These are phyloP conservation scores for Prunus kanzakura DNA, from an alignment of 306 rosid species.

Conservation along the genomic window DNA sequence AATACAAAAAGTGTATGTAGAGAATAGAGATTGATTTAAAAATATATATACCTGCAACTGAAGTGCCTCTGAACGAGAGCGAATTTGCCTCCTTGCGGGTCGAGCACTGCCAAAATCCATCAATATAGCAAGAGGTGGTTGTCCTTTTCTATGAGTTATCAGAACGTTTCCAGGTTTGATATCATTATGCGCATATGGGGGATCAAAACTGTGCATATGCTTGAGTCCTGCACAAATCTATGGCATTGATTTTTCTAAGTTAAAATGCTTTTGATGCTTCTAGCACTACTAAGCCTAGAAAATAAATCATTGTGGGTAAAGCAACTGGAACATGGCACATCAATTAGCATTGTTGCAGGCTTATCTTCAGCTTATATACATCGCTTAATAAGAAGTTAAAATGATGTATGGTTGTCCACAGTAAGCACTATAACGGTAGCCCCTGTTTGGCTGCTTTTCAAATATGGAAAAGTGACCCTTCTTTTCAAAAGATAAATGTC, in stretches of 20 bases:
- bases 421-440: neutral
- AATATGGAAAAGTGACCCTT: neutral
- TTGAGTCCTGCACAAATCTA: constrained; percentile 98
- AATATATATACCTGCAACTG: constrained; percentile 75
- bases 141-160: constrained; percentile 71
- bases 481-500: neutral
- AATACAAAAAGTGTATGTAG: neutral
- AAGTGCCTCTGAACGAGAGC: constrained; percentile 82
- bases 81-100: constrained; percentile 79
- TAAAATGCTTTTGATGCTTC: constrained; percentile 22
- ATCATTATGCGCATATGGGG: constrained; percentile 96
- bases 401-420: neutral
- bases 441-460: neutral
- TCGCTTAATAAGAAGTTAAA: neutral
- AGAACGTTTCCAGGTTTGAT: constrained; percentile 97
- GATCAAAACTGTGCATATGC: constrained; percentile 92
- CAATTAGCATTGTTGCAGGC: neutral
- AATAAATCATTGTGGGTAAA: neutral
- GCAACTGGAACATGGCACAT: neutral
- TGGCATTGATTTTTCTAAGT: constrained; percentile 29
- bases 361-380: neutral
- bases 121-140: constrained; percentile 83
- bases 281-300: neutral
- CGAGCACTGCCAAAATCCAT: constrained; percentile 99
- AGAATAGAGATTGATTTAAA: neutral